Evolutionary conservation across 805 yeast species (phyloP), one percentile per base, ranked within the genome.

Genomic region (Yarrowia sp.): DNA sequence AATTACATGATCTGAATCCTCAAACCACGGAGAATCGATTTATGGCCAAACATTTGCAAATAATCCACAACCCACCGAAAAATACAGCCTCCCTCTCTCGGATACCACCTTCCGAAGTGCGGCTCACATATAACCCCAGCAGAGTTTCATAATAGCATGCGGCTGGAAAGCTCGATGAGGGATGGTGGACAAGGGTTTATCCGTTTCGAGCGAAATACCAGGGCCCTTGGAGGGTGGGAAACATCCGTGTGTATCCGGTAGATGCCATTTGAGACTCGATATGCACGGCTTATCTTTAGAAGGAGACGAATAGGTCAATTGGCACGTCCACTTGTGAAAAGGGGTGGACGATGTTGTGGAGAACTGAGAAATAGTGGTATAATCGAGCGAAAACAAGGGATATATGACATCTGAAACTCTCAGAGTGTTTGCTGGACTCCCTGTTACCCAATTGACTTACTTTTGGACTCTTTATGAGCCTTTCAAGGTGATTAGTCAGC

Each of bases 201-300:
- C 42, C 3, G 8, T 34, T 34, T 17, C 17, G 39, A 33, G 42
- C 9, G 30, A 13, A n/a, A 36, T 52, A 34, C 7, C 34, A 14
- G n/a, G 9, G 9, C 12, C 7, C 10, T 3, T 7, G 20, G 9
- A 12, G 12, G 19, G 19, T 47, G 52, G 9, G 17, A 52, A 52
- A 52, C 30, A 12, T 52, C 56, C 56, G 56, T 52, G 40, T 52
- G 56, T 52, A 52, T 52, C 56, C 56, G 56, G 42, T 36, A 52
- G 56, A 52, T 52, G 42, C 33, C 30, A 13, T 34, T 36, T 14
- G 36, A 15, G 33, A 6, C 30, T 13, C 17, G 13, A 36, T 14
- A 52, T 19, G 56, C 56, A 52, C 9, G 17, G 13, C 24, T 13
- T 2, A 5, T 13, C 13, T 17, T 8, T 30, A 17, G 12, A n/a